Conservation (phyloP, 345 rosid genomes). For the Balakata baccata region DNA sequence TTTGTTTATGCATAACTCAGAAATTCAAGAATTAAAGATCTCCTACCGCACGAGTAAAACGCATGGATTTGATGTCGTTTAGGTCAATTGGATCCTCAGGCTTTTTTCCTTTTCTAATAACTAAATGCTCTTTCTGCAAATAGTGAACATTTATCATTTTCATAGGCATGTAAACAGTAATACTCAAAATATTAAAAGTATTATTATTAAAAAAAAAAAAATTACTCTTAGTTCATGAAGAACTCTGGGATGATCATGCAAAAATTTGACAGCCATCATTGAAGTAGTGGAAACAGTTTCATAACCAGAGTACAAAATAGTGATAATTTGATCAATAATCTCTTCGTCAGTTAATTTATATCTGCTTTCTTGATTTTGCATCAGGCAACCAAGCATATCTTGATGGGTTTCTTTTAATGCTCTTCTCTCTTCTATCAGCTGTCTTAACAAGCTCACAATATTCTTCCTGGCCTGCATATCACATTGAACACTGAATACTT, state of each 20-base stretch:
- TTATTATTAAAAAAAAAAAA: not conserved
- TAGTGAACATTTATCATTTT: not conserved
- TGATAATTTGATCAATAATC: slow-evolving; percentile 64
- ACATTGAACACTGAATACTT: not conserved
- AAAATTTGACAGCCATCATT: slow-evolving; percentile 81
- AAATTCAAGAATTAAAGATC: not conserved
- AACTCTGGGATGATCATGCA: slow-evolving; percentile 63
- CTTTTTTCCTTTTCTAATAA: slow-evolving; percentile 54
- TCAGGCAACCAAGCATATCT: slow-evolving; percentile 63
- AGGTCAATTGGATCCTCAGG: slow-evolving; percentile 64
- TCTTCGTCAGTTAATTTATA: slow-evolving; percentile 56
- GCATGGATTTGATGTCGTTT: slow-evolving; percentile 71
- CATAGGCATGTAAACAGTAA: not conserved
- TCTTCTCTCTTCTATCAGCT: slow-evolving; percentile 54
- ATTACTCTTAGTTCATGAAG: slow-evolving; percentile 70
- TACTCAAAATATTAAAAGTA: too few relatives aligned
- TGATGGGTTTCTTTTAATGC: slow-evolving; percentile 37
- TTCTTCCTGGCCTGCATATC: slow-evolving; percentile 54
- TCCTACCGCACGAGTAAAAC: slow-evolving; percentile 84
- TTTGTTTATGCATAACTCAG: not conserved
- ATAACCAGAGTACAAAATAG: slow-evolving; percentile 70
- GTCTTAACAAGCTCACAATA: slow-evolving; percentile 37
- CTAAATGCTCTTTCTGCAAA: slow-evolving; percentile 69
- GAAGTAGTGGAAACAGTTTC: slow-evolving; percentile 78
- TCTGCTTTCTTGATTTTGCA: slow-evolving; percentile 46